These are phyloP conservation scores for Cyclotella cryptica DNA, from an alignment of 108 stramenopile species.

Conservation along the genomic window DNA sequence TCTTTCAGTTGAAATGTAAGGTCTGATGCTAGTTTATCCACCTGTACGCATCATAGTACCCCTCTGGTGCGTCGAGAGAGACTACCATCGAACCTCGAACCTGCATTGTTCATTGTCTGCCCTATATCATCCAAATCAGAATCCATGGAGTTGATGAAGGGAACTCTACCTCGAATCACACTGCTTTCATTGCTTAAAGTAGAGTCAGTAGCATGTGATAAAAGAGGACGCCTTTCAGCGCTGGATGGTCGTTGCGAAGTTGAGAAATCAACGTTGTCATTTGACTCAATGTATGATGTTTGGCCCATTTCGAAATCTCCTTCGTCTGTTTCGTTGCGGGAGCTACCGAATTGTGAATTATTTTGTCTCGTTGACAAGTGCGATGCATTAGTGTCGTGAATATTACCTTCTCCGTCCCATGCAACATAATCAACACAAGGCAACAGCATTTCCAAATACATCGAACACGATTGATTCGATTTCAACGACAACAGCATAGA, in stretches of 20 bases:
- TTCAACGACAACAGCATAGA: slow-evolving; percentile 50
- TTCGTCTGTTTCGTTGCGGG: slow-evolving; percentile 9
- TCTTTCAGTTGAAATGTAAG: not conserved
- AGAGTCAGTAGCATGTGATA: slow-evolving; percentile 24
- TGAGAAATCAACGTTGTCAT: not conserved
- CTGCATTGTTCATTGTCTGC: slow-evolving; percentile 15
- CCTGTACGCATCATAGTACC: not conserved
- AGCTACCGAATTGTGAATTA: not conserved
- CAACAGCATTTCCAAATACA: slow-evolving; percentile 25
- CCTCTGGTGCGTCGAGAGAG: slow-evolving; percentile 33
- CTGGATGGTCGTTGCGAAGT: not conserved
- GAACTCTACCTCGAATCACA: slow-evolving; percentile 47
- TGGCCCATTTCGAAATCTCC: slow-evolving; percentile 41
- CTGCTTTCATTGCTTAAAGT: slow-evolving; percentile 37
- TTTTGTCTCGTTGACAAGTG: slow-evolving; percentile 3
- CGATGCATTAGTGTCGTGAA: slow-evolving; percentile 12
- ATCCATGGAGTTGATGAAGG: slow-evolving; percentile 42
- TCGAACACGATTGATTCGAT: slow-evolving; percentile 32
- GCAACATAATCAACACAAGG: slow-evolving; percentile 60
- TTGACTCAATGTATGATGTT: not conserved
- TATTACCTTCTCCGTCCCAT: slow-evolving; percentile 52
- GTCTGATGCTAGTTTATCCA: not conserved
- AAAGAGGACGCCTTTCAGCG: slow-evolving; percentile 25
- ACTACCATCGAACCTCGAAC: slow-evolving; percentile 29
- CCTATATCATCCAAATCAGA: slow-evolving; percentile 37